These are phyloP conservation scores for Claviceps spartinae DNA, from an alignment of 2,329 filamentous ascomycete genomes.

Conservation along the genomic window DNA sequence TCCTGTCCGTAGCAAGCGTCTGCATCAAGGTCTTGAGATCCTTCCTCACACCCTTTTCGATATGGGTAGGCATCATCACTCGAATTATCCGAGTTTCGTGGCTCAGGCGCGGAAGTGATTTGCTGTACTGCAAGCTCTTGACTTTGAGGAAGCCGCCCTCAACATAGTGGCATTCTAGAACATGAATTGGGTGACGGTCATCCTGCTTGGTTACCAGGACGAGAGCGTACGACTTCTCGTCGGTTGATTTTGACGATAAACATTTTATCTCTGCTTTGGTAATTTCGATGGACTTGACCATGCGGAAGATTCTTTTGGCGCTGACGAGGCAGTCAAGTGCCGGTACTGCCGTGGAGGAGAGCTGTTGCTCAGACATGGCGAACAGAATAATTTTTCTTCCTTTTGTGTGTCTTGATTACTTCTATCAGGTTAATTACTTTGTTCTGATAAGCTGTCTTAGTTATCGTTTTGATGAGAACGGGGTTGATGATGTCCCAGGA, in stretches of 20 bases:
- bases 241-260: not conserved
- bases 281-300: not conserved
- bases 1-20: not conserved
- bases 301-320: not conserved
- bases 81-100: not conserved
- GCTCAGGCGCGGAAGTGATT: not conserved
- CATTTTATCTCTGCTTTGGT: not conserved
- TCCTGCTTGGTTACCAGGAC: not conserved
- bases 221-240: not conserved
- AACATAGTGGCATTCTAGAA: slow-evolving; percentile 7
- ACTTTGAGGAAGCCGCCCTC: slow-evolving; percentile 5
- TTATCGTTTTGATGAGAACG: not conserved
- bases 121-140: slow-evolving; percentile 6
- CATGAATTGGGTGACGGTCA: slow-evolving; percentile 4
- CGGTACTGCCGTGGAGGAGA: not conserved
- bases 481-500: not conserved
- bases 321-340: not conserved
- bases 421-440: not conserved
- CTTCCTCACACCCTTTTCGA: not conserved
- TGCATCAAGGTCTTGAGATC: not conserved
- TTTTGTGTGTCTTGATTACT: not conserved
- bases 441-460: not conserved
- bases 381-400: not conserved
- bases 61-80: not conserved
- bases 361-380: not conserved